These are phyloP conservation scores for Oryza officinalis DNA, from an alignment of 176 grass and related monocot species.

Conservation along the genomic window DNA sequence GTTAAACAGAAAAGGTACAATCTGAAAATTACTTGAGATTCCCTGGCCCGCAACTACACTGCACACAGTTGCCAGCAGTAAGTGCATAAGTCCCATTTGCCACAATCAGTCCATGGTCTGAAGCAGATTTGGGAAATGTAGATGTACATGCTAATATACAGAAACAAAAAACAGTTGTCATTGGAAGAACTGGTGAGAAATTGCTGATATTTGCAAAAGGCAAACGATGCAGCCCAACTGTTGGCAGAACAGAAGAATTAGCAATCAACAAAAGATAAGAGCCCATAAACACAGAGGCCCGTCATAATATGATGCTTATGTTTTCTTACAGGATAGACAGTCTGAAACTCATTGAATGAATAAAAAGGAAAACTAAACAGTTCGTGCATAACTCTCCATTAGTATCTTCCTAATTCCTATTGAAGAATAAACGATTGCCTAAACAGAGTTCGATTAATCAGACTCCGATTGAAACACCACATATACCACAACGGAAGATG, in stretches of 20 bases:
- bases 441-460: not conserved
- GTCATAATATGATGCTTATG: not conserved
- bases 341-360: not conserved
- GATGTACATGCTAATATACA: constrained; percentile 69
- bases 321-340: not conserved
- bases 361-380: not conserved
- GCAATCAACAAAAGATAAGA: not conserved
- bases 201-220: not conserved
- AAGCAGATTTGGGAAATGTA: constrained; percentile 63
- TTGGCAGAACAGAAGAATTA: not conserved
- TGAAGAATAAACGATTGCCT: not conserved
- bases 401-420: not conserved
- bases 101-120: constrained; percentile 80
- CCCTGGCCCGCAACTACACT: constrained; percentile 85
- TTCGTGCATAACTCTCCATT: not conserved
- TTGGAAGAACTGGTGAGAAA: not conserved
- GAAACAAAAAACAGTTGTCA: constrained; percentile 14
- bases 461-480: not conserved
- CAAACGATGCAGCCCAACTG: not conserved
- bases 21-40: constrained; percentile 69
- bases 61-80: constrained; percentile 77
- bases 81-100: constrained; percentile 86
- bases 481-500: not conserved
- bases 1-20: not conserved
- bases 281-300: not conserved